These are phyloP conservation scores for Bauhinia variegata DNA, from an alignment of 306 rosid genomes.

Conservation along the genomic window DNA sequence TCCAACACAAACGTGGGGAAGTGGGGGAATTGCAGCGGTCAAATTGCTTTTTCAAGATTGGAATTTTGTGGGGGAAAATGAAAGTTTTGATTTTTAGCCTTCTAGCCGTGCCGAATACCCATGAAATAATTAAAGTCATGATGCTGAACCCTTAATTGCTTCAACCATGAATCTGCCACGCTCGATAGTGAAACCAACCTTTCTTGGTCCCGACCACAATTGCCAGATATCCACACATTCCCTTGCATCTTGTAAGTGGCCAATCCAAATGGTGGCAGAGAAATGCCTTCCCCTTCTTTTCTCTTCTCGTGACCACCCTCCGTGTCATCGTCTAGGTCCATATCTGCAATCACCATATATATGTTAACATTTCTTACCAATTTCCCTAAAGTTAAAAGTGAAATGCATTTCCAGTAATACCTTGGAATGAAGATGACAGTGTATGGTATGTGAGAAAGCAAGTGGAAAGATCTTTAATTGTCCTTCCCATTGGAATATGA, in stretches of 20 bases:
- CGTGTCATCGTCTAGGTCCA: slow-evolving; percentile 63
- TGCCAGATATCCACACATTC: slow-evolving; percentile 74
- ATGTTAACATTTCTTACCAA: too few relatives aligned
- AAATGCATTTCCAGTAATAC: slow-evolving; percentile 34
- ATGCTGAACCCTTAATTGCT: slow-evolving; percentile 88
- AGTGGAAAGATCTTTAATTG: slow-evolving; percentile 86
- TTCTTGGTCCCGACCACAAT: slow-evolving; percentile 81
- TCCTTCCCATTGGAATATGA: slow-evolving; percentile 97
- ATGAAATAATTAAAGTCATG: slow-evolving; percentile 91
- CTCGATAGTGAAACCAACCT: slow-evolving; percentile 66
- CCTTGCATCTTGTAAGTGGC: slow-evolving; percentile 97
- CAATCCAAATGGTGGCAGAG: slow-evolving; percentile 79
- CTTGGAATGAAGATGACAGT: slow-evolving; percentile 95
- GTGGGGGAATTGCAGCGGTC: slow-evolving; percentile 26
- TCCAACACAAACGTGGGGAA: too few relatives aligned
- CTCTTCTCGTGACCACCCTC: slow-evolving; percentile 55
- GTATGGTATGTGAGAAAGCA: slow-evolving; percentile 96
- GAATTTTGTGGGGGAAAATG: background rate
- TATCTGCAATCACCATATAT: slow-evolving; percentile 49
- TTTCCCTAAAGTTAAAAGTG: background rate
- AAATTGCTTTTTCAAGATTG: slow-evolving; percentile 29
- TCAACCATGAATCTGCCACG: slow-evolving; percentile 95
- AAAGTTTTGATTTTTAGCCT: background rate
- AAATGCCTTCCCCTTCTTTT: slow-evolving; percentile 65
- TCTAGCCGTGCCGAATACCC: slow-evolving; percentile 52